A percentile compares a stretch with the other conserved stretches of the same genome.
These are phyloP conservation scores for Pestalotiopsis sp. DNA, from an alignment of 2,329 filamentous ascomycete genomes.

Conservation along the genomic window DNA sequence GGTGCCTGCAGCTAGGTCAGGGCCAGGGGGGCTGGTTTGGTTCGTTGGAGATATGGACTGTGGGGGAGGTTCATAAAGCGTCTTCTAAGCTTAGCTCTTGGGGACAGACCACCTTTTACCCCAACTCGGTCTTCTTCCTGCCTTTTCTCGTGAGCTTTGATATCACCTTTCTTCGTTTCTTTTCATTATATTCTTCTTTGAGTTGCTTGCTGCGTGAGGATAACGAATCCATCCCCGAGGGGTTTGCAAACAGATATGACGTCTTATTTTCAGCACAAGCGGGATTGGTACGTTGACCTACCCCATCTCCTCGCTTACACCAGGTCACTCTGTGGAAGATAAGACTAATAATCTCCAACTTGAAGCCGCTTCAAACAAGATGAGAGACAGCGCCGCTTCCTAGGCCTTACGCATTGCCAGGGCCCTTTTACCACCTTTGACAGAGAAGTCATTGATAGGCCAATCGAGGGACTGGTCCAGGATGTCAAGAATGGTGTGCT, in stretches of 20 bases:
- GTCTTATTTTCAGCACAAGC: slow-evolving; percentile 70
- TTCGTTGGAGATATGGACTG: slow-evolving; percentile 2
- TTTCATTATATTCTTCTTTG: not conserved
- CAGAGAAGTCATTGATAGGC: slow-evolving; percentile 67
- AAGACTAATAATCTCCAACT: slow-evolving; percentile 27
- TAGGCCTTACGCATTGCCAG: slow-evolving; percentile 67
- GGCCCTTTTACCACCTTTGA: slow-evolving; percentile 67
- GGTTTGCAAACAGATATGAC: slow-evolving; percentile 33
- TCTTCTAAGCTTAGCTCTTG: not conserved
- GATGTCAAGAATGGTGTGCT: slow-evolving; percentile 73
- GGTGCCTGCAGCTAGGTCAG: slow-evolving; percentile 5
- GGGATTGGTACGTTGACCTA: slow-evolving; percentile 65
- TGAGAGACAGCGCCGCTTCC: slow-evolving; percentile 72
- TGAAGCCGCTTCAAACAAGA: slow-evolving; percentile 77
- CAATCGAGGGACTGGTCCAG: slow-evolving; percentile 78
- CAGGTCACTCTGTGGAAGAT: not conserved
- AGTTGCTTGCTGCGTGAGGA: not conserved
- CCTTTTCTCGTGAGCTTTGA: not conserved
- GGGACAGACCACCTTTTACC: not conserved
- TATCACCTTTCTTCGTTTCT: not conserved
- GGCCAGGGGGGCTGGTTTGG: slow-evolving; percentile 1
- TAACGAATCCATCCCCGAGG: not conserved
- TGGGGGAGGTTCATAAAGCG: not conserved
- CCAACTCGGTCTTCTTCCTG: not conserved
- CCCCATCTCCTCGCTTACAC: not conserved